Evolutionary conservation across 495 filamentous ascomycete species (phyloP).

Genomic region (Thozetella sp.): DNA sequence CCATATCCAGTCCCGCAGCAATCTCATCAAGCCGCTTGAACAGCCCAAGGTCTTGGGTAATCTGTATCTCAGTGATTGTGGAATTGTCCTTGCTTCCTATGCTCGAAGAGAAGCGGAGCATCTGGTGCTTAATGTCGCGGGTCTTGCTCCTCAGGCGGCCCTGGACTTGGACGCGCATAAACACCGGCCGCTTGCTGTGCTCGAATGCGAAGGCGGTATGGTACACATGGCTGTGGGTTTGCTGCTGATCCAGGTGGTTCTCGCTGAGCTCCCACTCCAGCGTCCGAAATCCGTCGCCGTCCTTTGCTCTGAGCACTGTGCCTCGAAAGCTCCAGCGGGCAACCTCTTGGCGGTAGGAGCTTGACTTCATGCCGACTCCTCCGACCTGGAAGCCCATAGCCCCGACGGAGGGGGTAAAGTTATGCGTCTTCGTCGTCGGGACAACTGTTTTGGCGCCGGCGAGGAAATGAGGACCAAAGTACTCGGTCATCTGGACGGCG

Average conservation of each 20-base stretch:
- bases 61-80: conserved; percentile 1
- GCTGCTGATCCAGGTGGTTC: conserved; percentile 5
- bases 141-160: conserved; percentile 13
- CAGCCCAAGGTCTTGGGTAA: not conserved
- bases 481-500: conserved; percentile 4
- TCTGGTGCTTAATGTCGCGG: conserved; percentile 3
- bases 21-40: conserved; percentile 4
- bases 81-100: not conserved
- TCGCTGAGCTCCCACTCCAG: conserved; percentile 13
- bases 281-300: not conserved
- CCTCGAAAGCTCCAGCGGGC: not conserved
- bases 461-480: conserved; percentile 2
- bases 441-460: conserved; percentile 1
- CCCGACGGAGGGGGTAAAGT: not conserved
- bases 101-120: conserved; percentile 2
- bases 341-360: not conserved
- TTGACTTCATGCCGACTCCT: not conserved
- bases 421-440: not conserved
- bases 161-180: conserved; percentile 18
- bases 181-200: conserved; percentile 14
- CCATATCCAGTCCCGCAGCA: not conserved
- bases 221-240: conserved; percentile 10
- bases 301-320: not conserved
- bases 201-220: conserved; percentile 21
- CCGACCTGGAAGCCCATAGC: not conserved